These are phyloP conservation scores for Henckelia pumila DNA, from an alignment of 257 asterid species.

Conservation along the genomic window DNA sequence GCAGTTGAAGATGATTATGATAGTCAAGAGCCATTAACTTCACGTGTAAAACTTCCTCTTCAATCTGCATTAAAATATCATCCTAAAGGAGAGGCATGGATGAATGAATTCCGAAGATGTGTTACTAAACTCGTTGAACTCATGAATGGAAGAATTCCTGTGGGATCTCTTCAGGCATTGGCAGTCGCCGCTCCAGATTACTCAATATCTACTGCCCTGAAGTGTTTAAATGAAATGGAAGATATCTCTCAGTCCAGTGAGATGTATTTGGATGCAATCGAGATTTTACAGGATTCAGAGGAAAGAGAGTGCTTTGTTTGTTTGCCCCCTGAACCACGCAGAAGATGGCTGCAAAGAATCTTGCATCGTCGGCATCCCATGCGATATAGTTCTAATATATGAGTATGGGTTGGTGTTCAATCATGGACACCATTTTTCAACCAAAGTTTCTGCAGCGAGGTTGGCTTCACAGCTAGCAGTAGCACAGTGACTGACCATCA, in stretches of 20 bases:
- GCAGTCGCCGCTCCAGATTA: conserved; percentile 46
- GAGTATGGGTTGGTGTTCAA: not conserved
- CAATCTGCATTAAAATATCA: conserved; percentile 36
- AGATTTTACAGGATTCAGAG: conserved; percentile 63
- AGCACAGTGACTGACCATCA: not conserved
- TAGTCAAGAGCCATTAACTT: conserved; percentile 33
- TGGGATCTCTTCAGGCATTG: conserved; percentile 23
- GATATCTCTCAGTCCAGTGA: conserved; percentile 81
- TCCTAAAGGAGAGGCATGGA: conserved; percentile 58
- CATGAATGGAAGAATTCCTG: conserved; percentile 46
- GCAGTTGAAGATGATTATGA: conserved; percentile 35
- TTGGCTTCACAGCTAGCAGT: not conserved
- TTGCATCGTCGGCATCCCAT: conserved; percentile 64
- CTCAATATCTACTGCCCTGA: conserved; percentile 63
- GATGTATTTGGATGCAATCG: conserved; percentile 89
- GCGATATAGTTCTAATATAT: conserved; percentile 53
- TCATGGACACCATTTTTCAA: not conserved
- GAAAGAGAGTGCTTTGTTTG: conserved; percentile 84
- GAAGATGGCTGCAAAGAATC: conserved; percentile 92
- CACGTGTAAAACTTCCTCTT: conserved; percentile 41
- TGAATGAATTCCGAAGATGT: conserved; percentile 59
- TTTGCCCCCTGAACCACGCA: conserved; percentile 81
- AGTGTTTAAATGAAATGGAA: conserved; percentile 74
- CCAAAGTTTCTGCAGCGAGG: not conserved
- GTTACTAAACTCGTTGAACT: conserved; percentile 68